phyloP scores from a whole-genome alignment of 305 asterid species.

The Solanum hybrid region DNA sequence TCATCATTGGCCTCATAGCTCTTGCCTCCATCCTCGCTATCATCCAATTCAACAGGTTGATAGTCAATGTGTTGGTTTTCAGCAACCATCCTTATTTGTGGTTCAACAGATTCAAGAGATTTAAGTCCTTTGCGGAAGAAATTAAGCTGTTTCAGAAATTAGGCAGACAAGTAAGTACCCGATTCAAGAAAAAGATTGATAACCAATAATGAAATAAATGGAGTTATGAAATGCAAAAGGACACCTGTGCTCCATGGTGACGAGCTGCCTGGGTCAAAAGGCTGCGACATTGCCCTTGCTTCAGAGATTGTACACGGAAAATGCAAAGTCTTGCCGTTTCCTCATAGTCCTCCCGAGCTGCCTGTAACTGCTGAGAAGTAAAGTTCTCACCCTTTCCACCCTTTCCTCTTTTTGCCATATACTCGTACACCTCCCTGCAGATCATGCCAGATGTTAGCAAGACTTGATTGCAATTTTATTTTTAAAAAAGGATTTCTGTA shows the following conservation, averaged over 20 bases:
- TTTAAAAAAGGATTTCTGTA: not conserved
- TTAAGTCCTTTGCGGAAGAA: slow-evolving; percentile 87
- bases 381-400: slow-evolving; percentile 74
- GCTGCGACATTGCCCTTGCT: slow-evolving; percentile 90
- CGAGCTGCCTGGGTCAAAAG: slow-evolving; percentile 91
- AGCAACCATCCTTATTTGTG: slow-evolving; percentile 61
- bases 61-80: slow-evolving; percentile 80
- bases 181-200: slow-evolving; percentile 3
- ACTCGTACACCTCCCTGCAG: slow-evolving; percentile 68
- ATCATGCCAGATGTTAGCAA: slow-evolving; percentile 14
- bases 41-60: slow-evolving; percentile 54
- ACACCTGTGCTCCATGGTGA: slow-evolving; percentile 94
- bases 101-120: slow-evolving; percentile 83
- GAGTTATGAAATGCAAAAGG: slow-evolving; percentile 7
- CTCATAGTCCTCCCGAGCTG: slow-evolving; percentile 80
- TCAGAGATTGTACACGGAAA: slow-evolving; percentile 88
- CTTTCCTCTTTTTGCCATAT: slow-evolving; percentile 70
- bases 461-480: slow-evolving; percentile 2
- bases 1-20: slow-evolving; percentile 40
- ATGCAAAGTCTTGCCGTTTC: slow-evolving; percentile 80
- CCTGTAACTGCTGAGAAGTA: slow-evolving; percentile 65
- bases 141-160: slow-evolving; percentile 38
- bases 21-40: slow-evolving; percentile 43
- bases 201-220: slow-evolving; percentile 5
- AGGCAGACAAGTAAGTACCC: slow-evolving; percentile 5